A percentile compares a stretch with the other conserved stretches of the same genome.
These are phyloP conservation scores for Chytridiales sp. DNA, from an alignment of 371 early-diverging fungal species.

Conservation along the genomic window DNA sequence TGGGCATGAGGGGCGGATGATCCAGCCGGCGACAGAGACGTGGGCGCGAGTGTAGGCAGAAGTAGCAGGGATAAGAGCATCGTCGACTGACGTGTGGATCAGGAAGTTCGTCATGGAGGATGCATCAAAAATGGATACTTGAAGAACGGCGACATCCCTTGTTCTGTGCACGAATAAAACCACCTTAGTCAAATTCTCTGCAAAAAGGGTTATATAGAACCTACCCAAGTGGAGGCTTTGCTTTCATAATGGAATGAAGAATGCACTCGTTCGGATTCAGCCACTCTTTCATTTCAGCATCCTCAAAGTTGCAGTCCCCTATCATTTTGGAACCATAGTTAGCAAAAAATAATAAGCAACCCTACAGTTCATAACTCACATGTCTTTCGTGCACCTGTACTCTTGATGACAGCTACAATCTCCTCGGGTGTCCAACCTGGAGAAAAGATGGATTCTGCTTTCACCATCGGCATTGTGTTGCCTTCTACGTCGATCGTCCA, in stretches of 20 bases:
- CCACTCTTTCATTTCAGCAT: constrained; percentile 21
- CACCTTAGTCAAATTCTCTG: no score
- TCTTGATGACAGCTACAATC: constrained; percentile 8
- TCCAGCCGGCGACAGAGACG: constrained; percentile 64
- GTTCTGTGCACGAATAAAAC: background rate
- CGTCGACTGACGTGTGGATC: constrained; percentile 56
- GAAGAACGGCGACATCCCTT: constrained; percentile 15
- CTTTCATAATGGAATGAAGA: constrained; percentile 18
- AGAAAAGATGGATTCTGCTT: constrained; percentile 15
- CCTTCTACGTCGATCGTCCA: constrained; percentile 23
- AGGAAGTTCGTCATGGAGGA: constrained; percentile 23
- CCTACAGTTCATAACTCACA: constrained; percentile 19
- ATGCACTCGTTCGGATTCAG: constrained; percentile 28
- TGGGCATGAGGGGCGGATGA: constrained; percentile 50
- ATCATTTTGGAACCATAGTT: background rate
- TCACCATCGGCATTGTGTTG: background rate
- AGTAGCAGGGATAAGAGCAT: constrained; percentile 55
- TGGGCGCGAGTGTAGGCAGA: constrained; percentile 57
- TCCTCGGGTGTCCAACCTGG: constrained; percentile 17
- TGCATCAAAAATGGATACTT: constrained; percentile 24
- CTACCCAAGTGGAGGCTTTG: constrained; percentile 7
- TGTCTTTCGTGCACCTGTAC: constrained; percentile 23
- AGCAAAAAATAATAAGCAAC: background rate
- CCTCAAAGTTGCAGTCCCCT: constrained; percentile 29
- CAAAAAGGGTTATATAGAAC: background rate